Evolutionary conservation across 208 protist species (phyloP), one percentile per base, ranked within the genome.

Genomic region (Leishmania arabica): DNA sequence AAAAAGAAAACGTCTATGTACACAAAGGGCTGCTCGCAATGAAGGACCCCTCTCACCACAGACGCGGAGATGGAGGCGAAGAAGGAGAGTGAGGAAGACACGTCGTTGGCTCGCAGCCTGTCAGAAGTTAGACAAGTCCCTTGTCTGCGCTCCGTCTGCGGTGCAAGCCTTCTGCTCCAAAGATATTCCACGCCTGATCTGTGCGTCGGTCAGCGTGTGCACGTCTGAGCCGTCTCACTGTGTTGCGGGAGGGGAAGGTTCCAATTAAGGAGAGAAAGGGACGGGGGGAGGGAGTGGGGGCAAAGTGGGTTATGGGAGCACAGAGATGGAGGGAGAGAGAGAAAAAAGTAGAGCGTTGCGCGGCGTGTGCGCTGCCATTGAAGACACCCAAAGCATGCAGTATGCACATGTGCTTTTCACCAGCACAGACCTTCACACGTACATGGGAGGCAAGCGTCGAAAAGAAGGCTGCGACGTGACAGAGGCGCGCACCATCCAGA

Each of bases 1-100:
- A 42, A 69, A 58, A 75, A 27, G 11, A 47, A 76, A 62, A 42
- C 17, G 72, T 64, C 72, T 76, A 76, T 76, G 51, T 76, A 76
- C 51, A 76, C n/a, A 56, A 34, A 66, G 15, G 42, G 2, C 69
- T 21, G 69, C 69, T 15, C 47, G 8, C 69, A 53, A 47, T 3
- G 69, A 73, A 34, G 11, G 8, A 5, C 27, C 8, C 27, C 15
- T 37, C 40, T 24, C 31, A 19, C 8, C 62, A 42, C 31, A n/a
- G 17, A 71, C 65, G 21, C 65, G 49, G 47, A 40, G 13, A 37
- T 17, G 13, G 40, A 9, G 31, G 34, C 5, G 34, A 47, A 8
- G 71, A 42, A 15, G 17, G 15, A 62, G 31, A 62, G 72, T 4
- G 49, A 76, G 53, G 13, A 40, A 8, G 17, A 21, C 15, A 37